These are phyloP conservation scores for Capsella rubella DNA, from an alignment of 441 rosid species.

Conservation along the genomic window DNA sequence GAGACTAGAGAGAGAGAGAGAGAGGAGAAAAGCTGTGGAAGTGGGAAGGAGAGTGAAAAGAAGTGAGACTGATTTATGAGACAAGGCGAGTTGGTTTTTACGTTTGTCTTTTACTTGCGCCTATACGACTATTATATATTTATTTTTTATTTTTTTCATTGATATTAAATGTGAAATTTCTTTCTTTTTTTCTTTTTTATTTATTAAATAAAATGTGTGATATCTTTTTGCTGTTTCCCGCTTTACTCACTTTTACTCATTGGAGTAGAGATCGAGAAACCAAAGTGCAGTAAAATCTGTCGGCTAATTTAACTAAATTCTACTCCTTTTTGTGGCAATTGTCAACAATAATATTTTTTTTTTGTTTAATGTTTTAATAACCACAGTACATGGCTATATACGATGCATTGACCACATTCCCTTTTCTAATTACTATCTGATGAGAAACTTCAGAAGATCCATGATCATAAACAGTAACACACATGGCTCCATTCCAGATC, in stretches of 20 bases:
- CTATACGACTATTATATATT: background rate
- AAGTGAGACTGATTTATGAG: slow-evolving; percentile 45
- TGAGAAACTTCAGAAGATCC: background rate
- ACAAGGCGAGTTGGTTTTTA: slow-evolving; percentile 38
- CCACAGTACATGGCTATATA: too few species aligned
- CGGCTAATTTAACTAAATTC: slow-evolving; percentile 33
- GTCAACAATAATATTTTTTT: slow-evolving; percentile 36
- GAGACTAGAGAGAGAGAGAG: slow-evolving; percentile 34
- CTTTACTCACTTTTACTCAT: slow-evolving; percentile 46
- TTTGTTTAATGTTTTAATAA: background rate
- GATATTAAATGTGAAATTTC: slow-evolving; percentile 22
- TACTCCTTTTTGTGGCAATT: slow-evolving; percentile 16
- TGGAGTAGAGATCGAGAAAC: slow-evolving; percentile 45
- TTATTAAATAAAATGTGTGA: background rate
- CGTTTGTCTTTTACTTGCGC: slow-evolving; percentile 38
- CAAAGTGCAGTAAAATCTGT: slow-evolving; percentile 42
- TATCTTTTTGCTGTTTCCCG: slow-evolving; percentile 44
- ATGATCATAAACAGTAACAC: background rate
- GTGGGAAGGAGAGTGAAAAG: slow-evolving; percentile 35
- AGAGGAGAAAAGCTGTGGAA: slow-evolving; percentile 30
- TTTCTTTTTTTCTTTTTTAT: background rate
- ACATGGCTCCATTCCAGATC: background rate
- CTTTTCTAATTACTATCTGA: slow-evolving; percentile 12
- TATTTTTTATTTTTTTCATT: background rate
- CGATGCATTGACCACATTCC: slow-evolving; percentile 19